phyloP scores from a whole-genome alignment of 192 early-diverging fungal genomes.

The Glomus cerebriforme region DNA sequence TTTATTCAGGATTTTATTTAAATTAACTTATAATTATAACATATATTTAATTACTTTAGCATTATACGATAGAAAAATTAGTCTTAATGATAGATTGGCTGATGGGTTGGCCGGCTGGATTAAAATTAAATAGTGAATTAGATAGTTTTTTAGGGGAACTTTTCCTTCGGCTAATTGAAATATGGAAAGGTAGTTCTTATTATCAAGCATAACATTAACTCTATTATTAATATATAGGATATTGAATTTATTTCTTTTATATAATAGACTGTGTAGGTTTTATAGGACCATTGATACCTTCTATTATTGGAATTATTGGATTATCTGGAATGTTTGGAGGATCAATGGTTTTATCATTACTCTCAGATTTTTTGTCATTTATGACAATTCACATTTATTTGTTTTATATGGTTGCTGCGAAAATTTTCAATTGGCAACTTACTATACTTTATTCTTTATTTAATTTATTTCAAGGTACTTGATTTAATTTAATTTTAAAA shows the following conservation, averaged over 20 bases:
- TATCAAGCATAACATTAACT: too few species aligned
- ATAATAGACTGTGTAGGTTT: constrained; percentile 45
- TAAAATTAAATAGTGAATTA: constrained; percentile 94
- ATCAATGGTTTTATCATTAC: constrained; percentile 80
- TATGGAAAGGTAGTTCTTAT: constrained; percentile 72
- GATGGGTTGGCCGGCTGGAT: constrained; percentile 87
- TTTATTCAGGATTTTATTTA: background rate
- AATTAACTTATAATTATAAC: background rate
- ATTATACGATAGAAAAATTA: constrained; percentile 70
- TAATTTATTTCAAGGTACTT: constrained; percentile 85
- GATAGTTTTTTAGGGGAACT: constrained; percentile 88
- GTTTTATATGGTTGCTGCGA: constrained; percentile 92
- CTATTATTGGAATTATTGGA: constrained; percentile 71
- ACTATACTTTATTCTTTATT: constrained; percentile 83
- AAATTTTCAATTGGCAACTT: constrained; percentile 93
- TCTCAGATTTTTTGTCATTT: constrained; percentile 82
- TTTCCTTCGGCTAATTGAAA: constrained; percentile 82
- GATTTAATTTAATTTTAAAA: background rate
- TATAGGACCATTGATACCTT: constrained; percentile 55
- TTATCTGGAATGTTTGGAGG: constrained; percentile 79
- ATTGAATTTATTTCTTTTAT: background rate
- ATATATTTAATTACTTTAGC: constrained; percentile 40
- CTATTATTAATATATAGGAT: background rate
- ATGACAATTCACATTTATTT: constrained; percentile 90
- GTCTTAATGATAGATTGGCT: constrained; percentile 85